A percentile compares a stretch with the other conserved stretches of the same genome.
Evolutionary conservation across 164 flowering plant genomes (phyloP).

Genomic region (Berberis thunbergii): DNA sequence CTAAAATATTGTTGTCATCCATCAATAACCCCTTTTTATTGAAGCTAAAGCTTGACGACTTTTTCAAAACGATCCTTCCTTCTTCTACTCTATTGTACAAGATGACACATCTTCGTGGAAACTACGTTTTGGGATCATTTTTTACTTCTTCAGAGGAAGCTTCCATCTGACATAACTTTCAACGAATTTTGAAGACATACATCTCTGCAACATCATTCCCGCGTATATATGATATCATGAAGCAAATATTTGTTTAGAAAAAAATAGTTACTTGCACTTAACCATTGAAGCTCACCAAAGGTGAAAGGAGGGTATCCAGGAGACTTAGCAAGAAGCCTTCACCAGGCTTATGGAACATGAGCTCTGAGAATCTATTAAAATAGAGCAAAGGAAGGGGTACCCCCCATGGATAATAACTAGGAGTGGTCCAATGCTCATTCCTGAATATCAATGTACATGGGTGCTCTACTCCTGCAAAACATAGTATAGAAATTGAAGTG

Average conservation of each 20-base stretch:
- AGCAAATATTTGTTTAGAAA: too few species aligned
- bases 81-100: constrained; percentile 43
- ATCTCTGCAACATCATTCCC: constrained; percentile 18
- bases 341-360: constrained; percentile 1
- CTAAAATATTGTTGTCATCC: constrained; percentile 18
- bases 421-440: constrained; percentile 1
- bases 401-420: constrained; percentile 3
- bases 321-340: background rate
- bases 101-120: constrained; percentile 27
- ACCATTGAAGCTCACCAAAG: constrained; percentile 4
- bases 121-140: constrained; percentile 49
- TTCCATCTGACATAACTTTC: constrained; percentile 29
- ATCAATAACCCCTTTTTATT: constrained; percentile 37
- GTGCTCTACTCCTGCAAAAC: constrained; percentile 1
- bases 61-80: constrained; percentile 49
- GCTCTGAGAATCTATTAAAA: background rate
- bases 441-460: constrained; percentile 7
- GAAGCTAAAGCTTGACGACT: constrained; percentile 32
- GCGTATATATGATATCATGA: too few species aligned
- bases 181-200: constrained; percentile 23
- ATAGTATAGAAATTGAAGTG: too few species aligned
- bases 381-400: background rate
- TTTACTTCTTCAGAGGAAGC: constrained; percentile 26
- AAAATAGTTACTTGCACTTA: background rate
- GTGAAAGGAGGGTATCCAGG: background rate